Evolutionary conservation across 1,139 yeast genomes (phyloP), one percentile per base, ranked within the genome.

Genomic region (Waltiozyma sp.): DNA sequence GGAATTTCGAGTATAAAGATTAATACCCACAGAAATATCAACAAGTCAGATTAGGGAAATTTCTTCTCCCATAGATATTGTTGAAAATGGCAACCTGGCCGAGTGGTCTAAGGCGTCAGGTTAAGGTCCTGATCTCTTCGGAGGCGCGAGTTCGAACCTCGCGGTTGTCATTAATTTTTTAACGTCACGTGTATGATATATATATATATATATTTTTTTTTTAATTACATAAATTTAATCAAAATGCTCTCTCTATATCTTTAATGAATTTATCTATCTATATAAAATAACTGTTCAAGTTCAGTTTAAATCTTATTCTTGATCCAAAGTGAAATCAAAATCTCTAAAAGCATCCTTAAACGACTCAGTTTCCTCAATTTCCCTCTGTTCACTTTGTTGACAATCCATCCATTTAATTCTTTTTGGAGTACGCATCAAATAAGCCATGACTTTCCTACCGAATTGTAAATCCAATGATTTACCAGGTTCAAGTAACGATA

Each of bases 381-480:
- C 95, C 47, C 73, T 72, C 26, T 64, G 64, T 43, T 64, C 64
- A 0, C 81, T 65, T 55, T 83, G 89, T 43, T 65, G 64, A 53
- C 95, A 84, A 43, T 76, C 75, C 45, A 79, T 81, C 95, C 95
- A 86, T 46, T 74, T 74, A 0, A 75, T 62, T 50, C 94, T 64
- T 47, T 77, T 78, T 1, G 81, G 80, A 19, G 75, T 63, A 41
- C 70, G 72, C 42, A 85, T 58, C 6, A 80, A 59, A 49, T 68
- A 69, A 0, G 94, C 87, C 36, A 83, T 55, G 1, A 82, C 88
- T 52, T 88, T 68, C 57, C 95, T 68, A 1, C 94, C 93, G 52
- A 85, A 83, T 52, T 84, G 94, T 14, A 84, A 62, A 58, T 85
- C 95, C 9, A 84, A 51, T 13, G 60, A 45, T 37, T 61, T 61